Evolutionary conservation across 2,329 filamentous ascomycete species (phyloP), one percentile per base, ranked within the genome.

Genomic region (Ophiostoma angusticollis): DNA sequence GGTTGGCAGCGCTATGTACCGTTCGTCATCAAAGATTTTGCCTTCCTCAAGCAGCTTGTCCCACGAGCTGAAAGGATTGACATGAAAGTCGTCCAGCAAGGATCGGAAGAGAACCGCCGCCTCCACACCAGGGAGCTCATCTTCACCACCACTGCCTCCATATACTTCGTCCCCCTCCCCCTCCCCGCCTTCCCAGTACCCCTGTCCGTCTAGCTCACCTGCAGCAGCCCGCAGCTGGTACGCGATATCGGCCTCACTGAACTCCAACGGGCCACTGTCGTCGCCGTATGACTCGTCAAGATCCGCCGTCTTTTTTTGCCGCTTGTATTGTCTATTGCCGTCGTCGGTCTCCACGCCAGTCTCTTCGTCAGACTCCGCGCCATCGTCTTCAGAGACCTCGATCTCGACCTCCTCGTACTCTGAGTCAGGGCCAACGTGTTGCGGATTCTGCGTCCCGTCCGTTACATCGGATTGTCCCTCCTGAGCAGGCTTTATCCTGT

Each of bases 241-340:
- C 25, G 84, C 87, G 50, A 98, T 93, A 53, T 98, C 91, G 38
- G 87, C 89, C 57, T 96, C 91, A 40, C 82, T 84, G 52, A 94
- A 93, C 51, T 95, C 89, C 7, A 91, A 61, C 0, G 72, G 68
- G 1, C 57, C 60, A 1, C 69, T 60, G 11, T 61, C 50, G 8
- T 61, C 60, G 9, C 48, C 42, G 12, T 46, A 50, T 63, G 45
- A 65, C 69, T 30, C 66, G 63, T 45, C 72, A 74, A 25, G 63
- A 52, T 44, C 62, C 51, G 69, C 52, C 56, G 68, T 53, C 55
- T 62, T 40, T 58, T 67, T 59, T 66, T 74, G 41, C 54, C 61
- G 42, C 21, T 62, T 40, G 5, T 21, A 27, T 13, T 21, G 30
- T 9, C 14, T 68, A 29, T 58, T 61, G 36, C 62, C 61, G 14